Evolutionary conservation across 495 filamentous ascomycete genomes (phyloP).

Genomic region (Neurospora sp.): DNA sequence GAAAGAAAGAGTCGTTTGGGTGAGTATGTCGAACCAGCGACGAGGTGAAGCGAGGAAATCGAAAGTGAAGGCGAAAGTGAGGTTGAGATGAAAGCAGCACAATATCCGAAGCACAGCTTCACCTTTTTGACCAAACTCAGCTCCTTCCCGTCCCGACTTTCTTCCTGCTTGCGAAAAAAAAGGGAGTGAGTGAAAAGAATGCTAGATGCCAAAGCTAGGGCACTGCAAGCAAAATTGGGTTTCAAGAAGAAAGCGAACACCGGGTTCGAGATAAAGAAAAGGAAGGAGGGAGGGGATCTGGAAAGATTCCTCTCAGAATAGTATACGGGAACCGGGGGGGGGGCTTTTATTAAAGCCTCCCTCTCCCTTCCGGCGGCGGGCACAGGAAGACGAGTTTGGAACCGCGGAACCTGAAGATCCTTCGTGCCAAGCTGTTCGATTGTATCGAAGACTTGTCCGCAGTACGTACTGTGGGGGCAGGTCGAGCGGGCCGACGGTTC

Average conservation of each 20-base stretch:
- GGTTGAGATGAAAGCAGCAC: neutral
- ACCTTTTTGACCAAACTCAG: neutral
- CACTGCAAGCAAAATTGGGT: neutral
- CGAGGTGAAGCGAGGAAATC: neutral
- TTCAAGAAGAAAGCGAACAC: neutral
- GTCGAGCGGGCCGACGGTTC: neutral
- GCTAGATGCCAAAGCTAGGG: neutral
- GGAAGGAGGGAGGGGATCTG: neutral
- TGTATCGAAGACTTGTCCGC: neutral
- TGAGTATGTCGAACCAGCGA: neutral
- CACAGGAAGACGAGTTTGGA: neutral
- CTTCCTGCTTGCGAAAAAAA: neutral
- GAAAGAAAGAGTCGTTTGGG: neutral
- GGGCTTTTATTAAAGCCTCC: neutral
- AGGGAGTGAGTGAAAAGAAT: neutral
- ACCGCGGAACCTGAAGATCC: neutral
- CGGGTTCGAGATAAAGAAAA: neutral
- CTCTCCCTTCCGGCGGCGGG: neutral
- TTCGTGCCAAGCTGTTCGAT: neutral
- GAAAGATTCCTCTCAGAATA: neutral
- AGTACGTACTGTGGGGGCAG: neutral
- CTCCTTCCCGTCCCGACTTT: neutral
- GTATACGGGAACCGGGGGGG: neutral
- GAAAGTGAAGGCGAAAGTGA: neutral
- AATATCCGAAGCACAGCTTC: neutral